Base-by-base conservation (phyloP, 2,329 filamentous ascomycete genomes). In the Anisogramma anomala region DNA sequence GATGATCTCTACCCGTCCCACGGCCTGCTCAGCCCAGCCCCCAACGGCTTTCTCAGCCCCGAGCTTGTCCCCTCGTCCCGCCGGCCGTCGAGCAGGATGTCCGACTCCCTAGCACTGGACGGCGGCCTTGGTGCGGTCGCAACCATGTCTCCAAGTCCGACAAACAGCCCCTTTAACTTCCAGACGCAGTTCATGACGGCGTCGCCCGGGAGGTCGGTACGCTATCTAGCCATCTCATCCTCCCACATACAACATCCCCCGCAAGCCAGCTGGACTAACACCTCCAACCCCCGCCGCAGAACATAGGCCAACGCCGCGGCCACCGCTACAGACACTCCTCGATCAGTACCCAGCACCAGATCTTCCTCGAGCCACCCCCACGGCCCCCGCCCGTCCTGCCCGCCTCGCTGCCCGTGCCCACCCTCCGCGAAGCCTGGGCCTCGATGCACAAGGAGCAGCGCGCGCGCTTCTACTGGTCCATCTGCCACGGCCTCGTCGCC, bases 251-350 rank as follows among this genome's bases (percentile, higher is more conserved):
- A n/a, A n/a, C n/a, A n/a, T n/a, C n/a, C n/a, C n/a, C n/a, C n/a
- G n/a, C n/a, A n/a, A n/a, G n/a, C n/a, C n/a, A n/a, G n/a, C n/a
- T n/a, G n/a, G 30, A 15, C 44, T 49, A 22, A 51, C 41, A 30
- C 17, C 15, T 26, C 34, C 26, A 10, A 6, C 22, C 27, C 18
- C 19, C 37, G 40, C 28, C 46, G 39, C 59, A 93, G 81, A 89
- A 86, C 52, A 77, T 95, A 49, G 88, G 88, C 49, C 85, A 94
- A 61, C 79, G 91, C 50, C 82, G 89, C 47, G 91, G 91, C 48
- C 91, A 98, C 67, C 87, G 91, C 59, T 98, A 98, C 71, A 94
- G 95, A 58, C 89, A 96, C 66, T 93, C 84, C 59, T 94, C 85
- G 58, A 82, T 98, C 43, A 94, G 85, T 15, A 66, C 77, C 6